Evolutionary conservation across 2,329 filamentous ascomycete genomes (phyloP), one percentile per base, ranked within the genome.

Genomic region (Dactylellina cionopaga): DNA sequence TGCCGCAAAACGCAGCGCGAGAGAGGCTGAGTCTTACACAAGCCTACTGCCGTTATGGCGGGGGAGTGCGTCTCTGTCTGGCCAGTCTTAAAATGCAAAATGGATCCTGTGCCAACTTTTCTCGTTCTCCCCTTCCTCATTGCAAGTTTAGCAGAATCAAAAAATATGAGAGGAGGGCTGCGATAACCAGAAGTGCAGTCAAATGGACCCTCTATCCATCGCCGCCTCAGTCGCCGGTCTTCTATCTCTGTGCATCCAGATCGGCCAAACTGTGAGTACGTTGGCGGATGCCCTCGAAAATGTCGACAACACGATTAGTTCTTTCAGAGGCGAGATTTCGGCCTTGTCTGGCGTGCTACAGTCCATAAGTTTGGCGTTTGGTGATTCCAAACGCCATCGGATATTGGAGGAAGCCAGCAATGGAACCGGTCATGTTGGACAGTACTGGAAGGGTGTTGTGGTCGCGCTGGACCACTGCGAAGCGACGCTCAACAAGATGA

Each of bases 141-240:
- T 41, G 33, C 24, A 39, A n/a, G 15, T 37, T 15, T 24, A 27
- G 15, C 15, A 29, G 5, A 51, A 44, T 17, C 31, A 62, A 17
- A n/a, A 41, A 64, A 27, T 22, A 64, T 64, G 59, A 43, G 1
- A 46, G 51, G 35, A n/a, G 17, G 29, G 27, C 35, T 55, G 59
- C 33, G 62, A 47, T 58, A 66, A 43, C 63, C 54, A 68, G 44
- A 68, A 68, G 54, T 41, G 63, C 63, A 68, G 27, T 52, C 15
- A 43, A 46, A 72, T 72, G 68, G 68, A 72, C 46, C 68, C 68
- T 64, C 59, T 72, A 17, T 72, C 68, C 33, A 59, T 72, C 52
- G 52, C 59, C 37, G 68, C 68, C 24, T 72, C 68, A 3, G 52
- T 72, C 15, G 68, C 68, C 5, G 68, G 68, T 3, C 37, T 72